Evolutionary conservation across 345 rosid genomes (phyloP), one percentile per base, ranked within the genome.

Genomic region (Schrenkiella parvula): DNA sequence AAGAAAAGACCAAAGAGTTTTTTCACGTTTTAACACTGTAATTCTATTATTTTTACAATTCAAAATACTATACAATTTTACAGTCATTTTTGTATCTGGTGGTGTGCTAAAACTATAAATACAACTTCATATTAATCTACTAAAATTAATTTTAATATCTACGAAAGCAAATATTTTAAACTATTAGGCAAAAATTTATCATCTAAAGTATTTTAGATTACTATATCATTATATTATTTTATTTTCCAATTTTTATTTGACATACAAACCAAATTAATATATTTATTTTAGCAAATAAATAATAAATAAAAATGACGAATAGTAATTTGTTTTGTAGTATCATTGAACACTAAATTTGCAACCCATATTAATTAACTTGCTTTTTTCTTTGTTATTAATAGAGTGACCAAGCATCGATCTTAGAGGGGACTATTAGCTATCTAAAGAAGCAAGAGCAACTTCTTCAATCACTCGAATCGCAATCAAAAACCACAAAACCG

Each of bases 391-490:
- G 17, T 32, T 46, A 5, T 31, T 18, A 46, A 8, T 22, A 89
- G 96, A 83, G 82, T 53, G 93, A 90, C 78, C 93, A 90, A 76
- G 93, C 89, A 74, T 90, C 96, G 39, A 86, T 88, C 50, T 56
- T 90, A 14, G 96, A 87, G 13, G 93, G 96, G 44, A 87, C 96
- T 5, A 83, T 88, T 65, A 81, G 82, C 73, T 86, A 82, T 56
- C 84, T 88, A 25, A 90, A 85, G 82, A 84, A 85, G 73, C 86
- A 84, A n/a, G 97, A 90, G 79, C 89, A 85, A 46, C 82, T 59
- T 21, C 79, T 84, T 4, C 92, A 90, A 44, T 74, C 83, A 44
- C 75, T 85, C 37, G 77, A 85, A 80, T 78, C 80, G 7, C 77
- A 75, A 31, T 75, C 71, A 58, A 68, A 65, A 78, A 52, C 74